Conservation (phyloP, 2,329 filamentous ascomycete genomes). For the Colletotrichum sidae region DNA sequence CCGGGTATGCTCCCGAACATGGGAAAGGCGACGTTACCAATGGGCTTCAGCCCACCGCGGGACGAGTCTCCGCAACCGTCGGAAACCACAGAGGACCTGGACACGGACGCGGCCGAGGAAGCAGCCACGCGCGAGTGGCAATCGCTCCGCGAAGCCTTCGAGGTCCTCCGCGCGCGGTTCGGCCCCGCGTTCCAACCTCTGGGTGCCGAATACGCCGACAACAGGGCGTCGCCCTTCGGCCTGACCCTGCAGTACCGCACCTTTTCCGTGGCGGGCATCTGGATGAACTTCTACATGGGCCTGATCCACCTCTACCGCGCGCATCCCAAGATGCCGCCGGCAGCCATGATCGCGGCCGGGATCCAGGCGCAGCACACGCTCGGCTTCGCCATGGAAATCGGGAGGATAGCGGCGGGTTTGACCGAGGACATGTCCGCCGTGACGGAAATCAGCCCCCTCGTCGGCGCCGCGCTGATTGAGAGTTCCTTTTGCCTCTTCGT, state of each 20-base stretch:
- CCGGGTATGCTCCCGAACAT: conserved; percentile 67
- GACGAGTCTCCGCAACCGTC: conserved; percentile 54
- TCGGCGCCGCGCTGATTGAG: conserved; percentile 87
- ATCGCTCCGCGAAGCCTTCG: conserved; percentile 77
- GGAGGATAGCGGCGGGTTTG: conserved; percentile 82
- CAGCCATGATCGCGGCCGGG: conserved; percentile 87
- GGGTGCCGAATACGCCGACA: conserved; percentile 73
- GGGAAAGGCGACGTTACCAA: conserved; percentile 61
- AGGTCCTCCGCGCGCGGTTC: conserved; percentile 72
- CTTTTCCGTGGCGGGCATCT: conserved; percentile 87
- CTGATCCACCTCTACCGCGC: conserved; percentile 84
- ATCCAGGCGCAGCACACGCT: conserved; percentile 80
- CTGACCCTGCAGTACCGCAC: conserved; percentile 84
- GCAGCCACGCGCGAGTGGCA: conserved; percentile 84
- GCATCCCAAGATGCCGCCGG: conserved; percentile 91
- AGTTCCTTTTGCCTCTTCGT: conserved; percentile 87
- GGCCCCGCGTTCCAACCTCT: conserved; percentile 83
- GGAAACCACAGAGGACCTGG: conserved; percentile 61
- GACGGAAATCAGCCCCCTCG: conserved; percentile 76
- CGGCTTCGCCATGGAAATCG: conserved; percentile 78
- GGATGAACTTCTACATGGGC: conserved; percentile 88
- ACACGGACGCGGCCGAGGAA: conserved; percentile 73
- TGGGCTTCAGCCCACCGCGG: conserved; percentile 65
- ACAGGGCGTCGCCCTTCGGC: conserved; percentile 80
- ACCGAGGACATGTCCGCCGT: conserved; percentile 65